Evolutionary conservation across 768 basidiomycete species (phyloP).

Genomic region (Candolleomyces eurysporus): DNA sequence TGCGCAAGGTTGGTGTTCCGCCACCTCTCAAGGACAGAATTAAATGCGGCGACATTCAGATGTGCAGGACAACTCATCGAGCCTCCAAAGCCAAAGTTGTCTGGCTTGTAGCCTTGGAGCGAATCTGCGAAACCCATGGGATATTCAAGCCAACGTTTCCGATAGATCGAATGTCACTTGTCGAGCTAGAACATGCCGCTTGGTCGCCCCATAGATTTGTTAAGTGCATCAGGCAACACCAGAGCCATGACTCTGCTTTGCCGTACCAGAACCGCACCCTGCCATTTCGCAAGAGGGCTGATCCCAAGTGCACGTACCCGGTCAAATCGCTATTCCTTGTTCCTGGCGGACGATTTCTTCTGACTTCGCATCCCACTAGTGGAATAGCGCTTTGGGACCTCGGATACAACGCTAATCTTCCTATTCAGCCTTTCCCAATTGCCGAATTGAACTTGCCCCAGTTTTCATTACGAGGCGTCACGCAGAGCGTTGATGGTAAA

Average conservation of each 20-base stretch:
- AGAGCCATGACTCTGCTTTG: background rate
- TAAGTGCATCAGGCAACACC: background rate
- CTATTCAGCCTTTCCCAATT: background rate
- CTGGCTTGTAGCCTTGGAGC: background rate
- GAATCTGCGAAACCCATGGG: constrained; percentile 1
- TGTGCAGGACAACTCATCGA: background rate
- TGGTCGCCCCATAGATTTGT: background rate
- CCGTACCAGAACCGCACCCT: background rate
- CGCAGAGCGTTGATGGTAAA: background rate
- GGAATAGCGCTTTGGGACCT: background rate
- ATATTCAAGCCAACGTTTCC: constrained; percentile 6
- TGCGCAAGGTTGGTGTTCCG: too few species aligned
- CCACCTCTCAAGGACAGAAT: too few species aligned
- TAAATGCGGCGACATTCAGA: too few species aligned
- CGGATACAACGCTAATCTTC: background rate
- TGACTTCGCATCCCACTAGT: background rate
- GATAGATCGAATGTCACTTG: constrained; percentile 2
- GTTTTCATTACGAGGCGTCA: background rate
- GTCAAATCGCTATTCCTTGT: background rate
- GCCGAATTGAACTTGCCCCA: background rate
- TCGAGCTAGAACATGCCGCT: constrained; percentile 8
- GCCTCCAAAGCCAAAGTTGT: background rate
- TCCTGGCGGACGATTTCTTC: background rate
- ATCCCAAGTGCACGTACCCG: background rate
- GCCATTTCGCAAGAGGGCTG: background rate